Evolutionary conservation across 1,284 basidiomycete species (phyloP).

Genomic region (Leccinum pallidistipes): DNA sequence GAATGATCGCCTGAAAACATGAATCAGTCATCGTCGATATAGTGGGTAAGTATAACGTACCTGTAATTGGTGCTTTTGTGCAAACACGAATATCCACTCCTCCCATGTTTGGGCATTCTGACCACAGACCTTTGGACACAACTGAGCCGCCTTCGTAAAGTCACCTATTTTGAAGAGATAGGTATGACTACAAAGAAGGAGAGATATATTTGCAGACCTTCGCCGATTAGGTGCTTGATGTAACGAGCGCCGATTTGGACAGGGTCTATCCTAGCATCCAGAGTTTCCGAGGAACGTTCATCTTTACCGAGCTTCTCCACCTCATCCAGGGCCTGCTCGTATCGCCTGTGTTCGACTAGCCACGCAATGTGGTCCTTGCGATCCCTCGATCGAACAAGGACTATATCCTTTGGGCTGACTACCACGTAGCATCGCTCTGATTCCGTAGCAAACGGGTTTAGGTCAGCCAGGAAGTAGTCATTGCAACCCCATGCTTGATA

Average conservation of each 20-base stretch:
- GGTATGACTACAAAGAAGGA: not conserved
- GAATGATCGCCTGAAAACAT: slow-evolving; percentile 73
- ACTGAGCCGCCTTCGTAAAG: slow-evolving; percentile 78
- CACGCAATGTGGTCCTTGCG: slow-evolving; percentile 89
- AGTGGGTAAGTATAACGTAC: slow-evolving; percentile 40
- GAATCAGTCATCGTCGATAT: not conserved
- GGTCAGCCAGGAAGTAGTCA: slow-evolving; percentile 78
- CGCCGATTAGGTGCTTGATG: slow-evolving; percentile 74
- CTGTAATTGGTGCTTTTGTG: slow-evolving; percentile 79
- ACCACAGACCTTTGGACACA: slow-evolving; percentile 88
- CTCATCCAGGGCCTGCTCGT: slow-evolving; percentile 86
- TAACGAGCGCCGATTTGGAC: slow-evolving; percentile 82
- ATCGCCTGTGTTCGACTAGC: slow-evolving; percentile 85
- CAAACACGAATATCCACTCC: slow-evolving; percentile 92
- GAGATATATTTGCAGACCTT: slow-evolving; percentile 51
- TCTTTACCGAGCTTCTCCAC: slow-evolving; percentile 62
- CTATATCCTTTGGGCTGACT: slow-evolving; percentile 82
- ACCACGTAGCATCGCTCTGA: slow-evolving; percentile 69
- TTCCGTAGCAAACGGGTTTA: slow-evolving; percentile 32
- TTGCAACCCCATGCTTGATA: slow-evolving; percentile 90
- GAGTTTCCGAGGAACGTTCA: slow-evolving; percentile 21
- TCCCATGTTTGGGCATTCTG: slow-evolving; percentile 87
- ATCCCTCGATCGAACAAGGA: slow-evolving; percentile 86
- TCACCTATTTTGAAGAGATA: slow-evolving; percentile 53
- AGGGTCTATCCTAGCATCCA: slow-evolving; percentile 53